phyloP scores from a whole-genome alignment of 116 monocot genomes.

The Papilionanthe hybrid region DNA sequence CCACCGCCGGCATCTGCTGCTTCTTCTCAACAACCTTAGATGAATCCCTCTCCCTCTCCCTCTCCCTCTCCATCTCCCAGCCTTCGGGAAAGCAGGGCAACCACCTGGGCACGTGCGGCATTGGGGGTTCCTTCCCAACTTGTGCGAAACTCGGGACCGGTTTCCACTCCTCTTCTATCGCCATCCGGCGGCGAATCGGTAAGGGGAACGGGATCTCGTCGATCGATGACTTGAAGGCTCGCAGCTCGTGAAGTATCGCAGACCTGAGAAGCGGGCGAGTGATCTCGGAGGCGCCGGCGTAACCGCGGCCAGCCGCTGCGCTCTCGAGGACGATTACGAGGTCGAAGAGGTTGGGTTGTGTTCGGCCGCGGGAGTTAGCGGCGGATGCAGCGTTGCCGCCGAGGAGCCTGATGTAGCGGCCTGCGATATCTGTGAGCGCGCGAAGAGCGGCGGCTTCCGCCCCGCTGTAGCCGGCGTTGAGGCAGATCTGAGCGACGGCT shows the following conservation, averaged over 20 bases:
- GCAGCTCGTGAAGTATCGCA: conserved; percentile 33
- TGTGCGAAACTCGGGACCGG: conserved; percentile 21
- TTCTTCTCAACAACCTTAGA: not conserved
- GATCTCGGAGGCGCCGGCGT: conserved; percentile 44
- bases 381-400: conserved; percentile 32
- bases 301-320: conserved; percentile 32
- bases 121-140: conserved; percentile 31
- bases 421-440: conserved; percentile 51
- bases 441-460: conserved; percentile 48
- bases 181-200: conserved; percentile 19
- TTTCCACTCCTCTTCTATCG: not conserved
- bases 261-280: conserved; percentile 36
- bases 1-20: not conserved
- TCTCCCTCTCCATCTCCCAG: not conserved
- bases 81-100: conserved; percentile 61
- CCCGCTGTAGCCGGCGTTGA: conserved; percentile 36
- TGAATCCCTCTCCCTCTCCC: not conserved
- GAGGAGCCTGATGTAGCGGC: conserved; percentile 43
- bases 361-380: conserved; percentile 50
- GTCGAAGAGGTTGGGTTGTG: conserved; percentile 61
- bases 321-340: conserved; percentile 48
- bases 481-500: conserved; percentile 69
- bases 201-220: conserved; percentile 71
- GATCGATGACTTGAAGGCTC: conserved; percentile 31
- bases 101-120: conserved; percentile 68